Evolutionary conservation across 768 basidiomycete species (phyloP), one percentile per base, ranked within the genome.

Genomic region (Rhizopogon vulgaris): DNA sequence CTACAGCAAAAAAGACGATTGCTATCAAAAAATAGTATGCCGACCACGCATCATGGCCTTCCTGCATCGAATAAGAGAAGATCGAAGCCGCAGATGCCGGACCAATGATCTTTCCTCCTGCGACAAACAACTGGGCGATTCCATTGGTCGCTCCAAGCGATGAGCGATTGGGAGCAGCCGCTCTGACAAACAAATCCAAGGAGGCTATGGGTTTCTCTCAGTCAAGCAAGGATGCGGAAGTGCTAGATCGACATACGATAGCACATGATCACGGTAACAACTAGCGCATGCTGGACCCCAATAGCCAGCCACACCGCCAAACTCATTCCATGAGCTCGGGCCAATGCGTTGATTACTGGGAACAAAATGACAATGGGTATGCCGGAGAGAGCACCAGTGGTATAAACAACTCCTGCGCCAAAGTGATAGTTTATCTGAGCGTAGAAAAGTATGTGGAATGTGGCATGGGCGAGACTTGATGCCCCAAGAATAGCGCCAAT

Each of bases 381-480:
- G 32, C 74, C 73, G 25, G 77, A 69, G 6, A 67, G 61, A 34
- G 86, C 64, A 30, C 84, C 82, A 27, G 60, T 51, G 14, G 77
- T 62, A 61, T 82, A 85, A 1, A 80, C 66, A n/a, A 63, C 72
- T 63, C 80, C 82, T 38, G 83, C 75, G 4, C 87, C 88, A 50
- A 75, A 78, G 6, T 69, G 68, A 37, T 79, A 73, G 49, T 83
- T 73, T 18, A 84, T 66, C 36, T 60, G 66, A 18, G 83, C 75
- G 58, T 88, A 90, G 69, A 79, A 80, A 46, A 82, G 69, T 15
- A 80, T 70, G 63, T 87, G 83, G 58, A 85, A 69, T 11, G 78
- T 4, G 1, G 85, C 71, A 12, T 58, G 54, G 0, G 51, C 48
- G 10, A 71, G 34, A 4, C 71, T 71, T 30, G 59, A 49, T 14